Percentiles rank a stretch among this genome's conserved stretches.
These are phyloP conservation scores for Fennellomyces sp. DNA, from an alignment of 371 early-diverging fungal genomes.

Conservation along the genomic window DNA sequence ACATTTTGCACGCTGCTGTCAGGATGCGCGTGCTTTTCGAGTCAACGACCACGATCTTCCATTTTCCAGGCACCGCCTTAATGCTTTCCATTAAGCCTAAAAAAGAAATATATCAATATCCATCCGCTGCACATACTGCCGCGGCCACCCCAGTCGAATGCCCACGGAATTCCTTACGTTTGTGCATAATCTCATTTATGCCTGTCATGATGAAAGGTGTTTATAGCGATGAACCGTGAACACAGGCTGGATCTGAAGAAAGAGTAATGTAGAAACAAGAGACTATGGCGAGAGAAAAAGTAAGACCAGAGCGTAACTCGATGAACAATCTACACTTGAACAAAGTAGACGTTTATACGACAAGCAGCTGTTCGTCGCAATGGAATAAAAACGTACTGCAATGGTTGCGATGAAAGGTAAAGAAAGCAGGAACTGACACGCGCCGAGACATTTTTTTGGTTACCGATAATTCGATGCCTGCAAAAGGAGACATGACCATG, in stretches of 20 bases:
- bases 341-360: too few species aligned
- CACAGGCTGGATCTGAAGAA: neutral
- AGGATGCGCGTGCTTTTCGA: constrained; percentile 79
- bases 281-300: neutral
- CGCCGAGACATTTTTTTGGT: neutral
- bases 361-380: too few species aligned
- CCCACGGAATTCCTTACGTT: too few species aligned
- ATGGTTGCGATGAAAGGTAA: neutral
- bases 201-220: constrained; percentile 4
- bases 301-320: too few species aligned
- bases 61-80: constrained; percentile 66
- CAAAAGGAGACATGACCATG: neutral
- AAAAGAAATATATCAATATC: too few species aligned
- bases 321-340: too few species aligned
- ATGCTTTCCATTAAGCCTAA: constrained; percentile 75
- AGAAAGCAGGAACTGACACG: neutral
- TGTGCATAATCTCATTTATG: constrained; percentile 31
- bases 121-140: too few species aligned
- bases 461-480: neutral
- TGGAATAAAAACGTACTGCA: neutral
- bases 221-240: neutral
- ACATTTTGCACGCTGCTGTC: constrained; percentile 86
- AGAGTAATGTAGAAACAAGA: neutral
- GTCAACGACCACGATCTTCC: constrained; percentile 96
- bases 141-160: too few species aligned